These are phyloP conservation scores for Inosperma sp. DNA, from an alignment of 768 basidiomycete genomes.

Conservation along the genomic window DNA sequence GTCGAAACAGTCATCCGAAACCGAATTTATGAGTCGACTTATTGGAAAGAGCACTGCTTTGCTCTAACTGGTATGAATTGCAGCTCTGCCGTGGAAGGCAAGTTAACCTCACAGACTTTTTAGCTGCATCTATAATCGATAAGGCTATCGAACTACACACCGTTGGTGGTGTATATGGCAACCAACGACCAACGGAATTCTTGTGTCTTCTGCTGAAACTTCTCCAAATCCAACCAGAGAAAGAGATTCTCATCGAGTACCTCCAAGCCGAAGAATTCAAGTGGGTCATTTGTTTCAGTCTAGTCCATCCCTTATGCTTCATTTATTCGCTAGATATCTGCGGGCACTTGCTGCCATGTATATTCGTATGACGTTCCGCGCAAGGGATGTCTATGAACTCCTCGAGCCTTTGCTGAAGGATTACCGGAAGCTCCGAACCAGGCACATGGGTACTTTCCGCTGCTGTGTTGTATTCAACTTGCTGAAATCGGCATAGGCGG, in stretches of 20 bases:
- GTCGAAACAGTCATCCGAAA: slow-evolving; percentile 96
- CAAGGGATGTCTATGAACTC: slow-evolving; percentile 87
- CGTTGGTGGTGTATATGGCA: slow-evolving; percentile 93
- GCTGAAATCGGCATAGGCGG: slow-evolving; percentile 51
- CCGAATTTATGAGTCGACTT: slow-evolving; percentile 90
- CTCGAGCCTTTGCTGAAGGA: slow-evolving; percentile 94
- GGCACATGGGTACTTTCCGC: slow-evolving; percentile 63
- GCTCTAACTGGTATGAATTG: slow-evolving; percentile 73
- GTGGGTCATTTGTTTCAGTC: slow-evolving; percentile 40
- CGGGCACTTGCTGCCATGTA: slow-evolving; percentile 92
- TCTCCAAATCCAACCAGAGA: slow-evolving; percentile 95
- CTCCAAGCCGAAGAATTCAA: slow-evolving; percentile 97
- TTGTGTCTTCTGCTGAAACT: slow-evolving; percentile 89
- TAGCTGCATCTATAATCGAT: slow-evolving; percentile 92
- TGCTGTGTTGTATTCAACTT: not conserved
- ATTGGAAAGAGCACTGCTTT: slow-evolving; percentile 99
- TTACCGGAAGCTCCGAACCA: slow-evolving; percentile 80
- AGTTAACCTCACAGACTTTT: slow-evolving; percentile 5
- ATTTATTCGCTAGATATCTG: slow-evolving; percentile 61
- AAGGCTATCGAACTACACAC: slow-evolving; percentile 76
- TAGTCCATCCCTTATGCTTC: slow-evolving; percentile 2
- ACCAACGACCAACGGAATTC: slow-evolving; percentile 93
- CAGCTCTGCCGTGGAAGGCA: not conserved
- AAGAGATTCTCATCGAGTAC: slow-evolving; percentile 95
- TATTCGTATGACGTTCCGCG: slow-evolving; percentile 88